Evolutionary conservation across 2,329 filamentous ascomycete genomes (phyloP), one percentile per base, ranked within the genome.

Genomic region (Neonectria neomacrospora): DNA sequence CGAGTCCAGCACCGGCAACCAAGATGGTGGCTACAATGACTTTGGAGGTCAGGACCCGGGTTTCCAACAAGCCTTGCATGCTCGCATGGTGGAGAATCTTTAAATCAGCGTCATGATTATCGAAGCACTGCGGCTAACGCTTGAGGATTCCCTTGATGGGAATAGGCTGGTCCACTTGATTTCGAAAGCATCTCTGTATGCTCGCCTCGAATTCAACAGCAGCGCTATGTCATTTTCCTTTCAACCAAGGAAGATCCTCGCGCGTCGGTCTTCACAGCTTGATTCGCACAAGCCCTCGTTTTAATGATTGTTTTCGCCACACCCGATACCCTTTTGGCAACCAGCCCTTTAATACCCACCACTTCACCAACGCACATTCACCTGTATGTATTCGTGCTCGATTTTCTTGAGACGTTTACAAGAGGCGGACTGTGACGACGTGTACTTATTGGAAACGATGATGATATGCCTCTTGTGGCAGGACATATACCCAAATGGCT

Each of bases 31-130:
- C 63, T 70, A 86, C 59, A 79, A 73, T 67, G 86, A 89, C 65
- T 86, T 85, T 75, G 81, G 82, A 78, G 80, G 80, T 78, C 78
- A 81, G 76, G 83, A 88, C 71, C 67, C 79, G 68, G 88, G 90
- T 56, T 92, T 97, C 78, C 90, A 95, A 80, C 86, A 88, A 72
- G 93, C 93, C 34, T 87, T 97, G 77, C 94, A 96, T 77, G 88
- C 94, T 56, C 88, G 88, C 63, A 85, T 97, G 41, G 85, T 97
- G 69, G 92, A 97, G 84, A 91, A 94, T 80, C 95, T 97, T 78
- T 97, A 84, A 86, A 63, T 34, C 32, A 61, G 52, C 37, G 50
- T 61, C 54, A 67, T 55, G 61, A 61, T 32, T 61, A 47, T 56
- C 57, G 32, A 45, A 42, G 57, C 54, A 55, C 23, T 44, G 44